These are phyloP conservation scores for Phellopilus nigrolimitatus DNA, from an alignment of 1,284 basidiomycete species.

Conservation along the genomic window DNA sequence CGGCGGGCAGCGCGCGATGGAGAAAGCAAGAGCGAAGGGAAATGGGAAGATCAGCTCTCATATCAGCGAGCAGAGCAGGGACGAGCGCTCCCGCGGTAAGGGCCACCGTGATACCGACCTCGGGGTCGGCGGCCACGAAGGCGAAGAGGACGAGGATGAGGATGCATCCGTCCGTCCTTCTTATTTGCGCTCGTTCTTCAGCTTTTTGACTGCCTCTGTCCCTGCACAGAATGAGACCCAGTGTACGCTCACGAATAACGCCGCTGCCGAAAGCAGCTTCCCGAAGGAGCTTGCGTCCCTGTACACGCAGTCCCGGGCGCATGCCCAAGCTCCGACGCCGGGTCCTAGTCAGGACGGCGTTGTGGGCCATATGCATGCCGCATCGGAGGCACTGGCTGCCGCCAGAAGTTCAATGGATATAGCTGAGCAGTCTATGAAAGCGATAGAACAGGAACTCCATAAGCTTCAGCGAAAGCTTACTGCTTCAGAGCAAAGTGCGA, in stretches of 20 bases:
- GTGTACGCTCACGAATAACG: background rate
- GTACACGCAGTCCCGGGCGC: background rate
- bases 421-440: background rate
- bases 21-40: background rate
- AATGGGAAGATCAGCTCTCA: background rate
- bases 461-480: conserved; percentile 27
- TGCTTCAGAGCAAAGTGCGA: conserved; percentile 35
- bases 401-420: background rate
- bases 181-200: background rate
- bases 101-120: too few relatives aligned
- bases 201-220: background rate
- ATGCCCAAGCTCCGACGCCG: background rate
- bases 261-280: background rate
- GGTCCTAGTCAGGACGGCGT: background rate
- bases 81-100: background rate
- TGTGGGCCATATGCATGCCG: background rate
- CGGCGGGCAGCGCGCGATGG: conserved; percentile 4
- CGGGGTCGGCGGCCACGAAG: background rate
- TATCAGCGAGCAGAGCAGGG: background rate
- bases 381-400: background rate
- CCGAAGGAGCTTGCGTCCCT: conserved; percentile 4
- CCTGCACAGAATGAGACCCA: background rate
- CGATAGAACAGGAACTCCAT: conserved; percentile 32
- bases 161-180: conserved; percentile 4
- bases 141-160: background rate